A percentile compares a stretch with the other conserved stretches of the same genome.
Conservation (phyloP, 495 filamentous ascomycete species). For the Lasiosphaeria ovina region DNA sequence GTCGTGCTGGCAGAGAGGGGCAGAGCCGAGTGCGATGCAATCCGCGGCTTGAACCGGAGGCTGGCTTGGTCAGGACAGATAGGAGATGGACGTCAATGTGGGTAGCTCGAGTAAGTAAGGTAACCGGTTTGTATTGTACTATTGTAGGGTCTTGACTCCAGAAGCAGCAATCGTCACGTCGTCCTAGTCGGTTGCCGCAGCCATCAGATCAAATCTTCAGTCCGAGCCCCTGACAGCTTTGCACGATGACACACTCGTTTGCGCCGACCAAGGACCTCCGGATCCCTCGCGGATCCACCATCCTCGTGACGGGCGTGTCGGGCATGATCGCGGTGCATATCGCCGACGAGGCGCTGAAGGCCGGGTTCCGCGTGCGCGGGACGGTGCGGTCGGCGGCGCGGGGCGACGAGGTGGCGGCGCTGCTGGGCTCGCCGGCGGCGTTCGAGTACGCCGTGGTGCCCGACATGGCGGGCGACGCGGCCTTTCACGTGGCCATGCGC, state of each 20-base stretch:
- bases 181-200: background rate
- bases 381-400: background rate
- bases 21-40: background rate
- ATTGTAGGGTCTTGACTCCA: background rate
- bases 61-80: background rate
- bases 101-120: background rate
- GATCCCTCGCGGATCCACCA: conserved; percentile 1
- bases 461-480: background rate
- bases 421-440: background rate
- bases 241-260: background rate
- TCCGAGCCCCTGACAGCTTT: background rate
- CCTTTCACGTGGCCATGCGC: background rate
- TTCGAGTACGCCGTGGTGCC: background rate
- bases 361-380: conserved; percentile 2
- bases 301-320: conserved; percentile 3
- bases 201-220: background rate
- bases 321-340: background rate
- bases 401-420: background rate
- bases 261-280: background rate
- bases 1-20: background rate
- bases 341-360: conserved; percentile 4
- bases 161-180: background rate
- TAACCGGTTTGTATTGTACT: too few species aligned
- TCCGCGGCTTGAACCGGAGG: background rate
- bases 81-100: background rate